Conservation (phyloP, 2,329 filamentous ascomycete species). For the Colletotrichum sidae region DNA sequence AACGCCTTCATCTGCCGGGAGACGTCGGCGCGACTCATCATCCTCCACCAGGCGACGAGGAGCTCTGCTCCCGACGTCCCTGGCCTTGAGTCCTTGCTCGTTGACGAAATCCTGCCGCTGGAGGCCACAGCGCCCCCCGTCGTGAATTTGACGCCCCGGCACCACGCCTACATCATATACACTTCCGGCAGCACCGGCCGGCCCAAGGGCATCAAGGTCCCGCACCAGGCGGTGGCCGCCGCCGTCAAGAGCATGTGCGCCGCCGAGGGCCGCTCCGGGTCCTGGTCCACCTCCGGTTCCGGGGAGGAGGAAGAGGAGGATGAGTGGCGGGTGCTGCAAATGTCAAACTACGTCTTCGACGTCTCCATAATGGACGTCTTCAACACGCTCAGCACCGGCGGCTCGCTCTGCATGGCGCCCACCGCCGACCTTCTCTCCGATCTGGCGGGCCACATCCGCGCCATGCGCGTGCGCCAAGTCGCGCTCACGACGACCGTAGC, state of each 20-base stretch:
- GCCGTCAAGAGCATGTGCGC: slow-evolving; percentile 38
- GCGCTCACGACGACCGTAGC: slow-evolving; percentile 39
- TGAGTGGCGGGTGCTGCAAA: slow-evolving; percentile 14
- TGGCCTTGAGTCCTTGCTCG: background rate
- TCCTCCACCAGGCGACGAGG: slow-evolving; percentile 27
- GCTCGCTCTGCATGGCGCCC: slow-evolving; percentile 24
- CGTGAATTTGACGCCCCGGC: slow-evolving; percentile 5
- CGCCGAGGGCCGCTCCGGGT: slow-evolving; percentile 15
- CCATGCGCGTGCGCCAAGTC: slow-evolving; percentile 22
- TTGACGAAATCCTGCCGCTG: background rate
- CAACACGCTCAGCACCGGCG: slow-evolving; percentile 26
- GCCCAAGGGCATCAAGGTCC: slow-evolving; percentile 38
- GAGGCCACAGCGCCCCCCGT: slow-evolving; percentile 1
- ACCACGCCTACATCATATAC: slow-evolving; percentile 29
- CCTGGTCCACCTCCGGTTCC: too few relatives aligned
- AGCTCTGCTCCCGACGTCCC: background rate
- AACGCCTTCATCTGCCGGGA: slow-evolving; percentile 40
- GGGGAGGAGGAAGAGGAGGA: background rate
- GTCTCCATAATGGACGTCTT: slow-evolving; percentile 21
- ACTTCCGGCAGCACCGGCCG: slow-evolving; percentile 28
- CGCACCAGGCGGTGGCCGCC: slow-evolving; percentile 36
- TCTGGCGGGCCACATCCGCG: slow-evolving; percentile 6
- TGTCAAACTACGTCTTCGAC: slow-evolving; percentile 28
- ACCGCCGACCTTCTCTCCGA: slow-evolving; percentile 17
- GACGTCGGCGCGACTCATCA: slow-evolving; percentile 26